Conservation (phyloP, 495 filamentous ascomycete genomes). For the Trichoderma parareesei region DNA sequence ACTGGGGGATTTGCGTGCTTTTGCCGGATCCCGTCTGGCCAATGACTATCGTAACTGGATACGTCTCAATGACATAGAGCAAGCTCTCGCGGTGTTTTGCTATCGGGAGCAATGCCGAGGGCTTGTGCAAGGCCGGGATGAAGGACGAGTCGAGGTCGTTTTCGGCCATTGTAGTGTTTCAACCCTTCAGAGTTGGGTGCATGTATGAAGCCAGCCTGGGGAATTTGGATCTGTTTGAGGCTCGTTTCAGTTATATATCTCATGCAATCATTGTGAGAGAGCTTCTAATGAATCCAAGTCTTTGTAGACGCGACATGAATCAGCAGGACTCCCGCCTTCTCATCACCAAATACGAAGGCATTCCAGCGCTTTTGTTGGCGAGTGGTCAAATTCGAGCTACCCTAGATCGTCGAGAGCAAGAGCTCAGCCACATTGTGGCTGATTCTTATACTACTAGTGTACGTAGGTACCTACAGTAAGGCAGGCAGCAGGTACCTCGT, state of each 20-base stretch:
- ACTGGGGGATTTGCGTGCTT: constrained; percentile 84
- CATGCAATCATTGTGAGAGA: not conserved
- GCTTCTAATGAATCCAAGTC: not conserved
- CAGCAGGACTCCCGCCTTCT: not conserved
- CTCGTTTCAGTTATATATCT: not conserved
- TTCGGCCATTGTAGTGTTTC: constrained; percentile 35
- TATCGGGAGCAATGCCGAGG: constrained; percentile 68
- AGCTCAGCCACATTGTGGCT: not conserved
- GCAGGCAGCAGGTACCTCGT: too few species aligned
- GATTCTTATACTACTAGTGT: too few species aligned
- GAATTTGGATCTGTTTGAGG: not conserved
- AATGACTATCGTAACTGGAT: constrained; percentile 74
- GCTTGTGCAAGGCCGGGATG: constrained; percentile 71
- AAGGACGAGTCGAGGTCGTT: constrained; percentile 56
- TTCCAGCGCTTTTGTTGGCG: not conserved
- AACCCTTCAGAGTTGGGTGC: not conserved
- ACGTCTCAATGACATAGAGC: constrained; percentile 69
- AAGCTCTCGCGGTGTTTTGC: constrained; percentile 63
- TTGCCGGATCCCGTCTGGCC: constrained; percentile 90
- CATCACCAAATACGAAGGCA: not conserved
- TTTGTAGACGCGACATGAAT: not conserved
- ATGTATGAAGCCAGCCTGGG: not conserved
- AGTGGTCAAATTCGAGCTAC: not conserved
- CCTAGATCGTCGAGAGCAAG: not conserved
- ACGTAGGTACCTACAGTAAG: too few species aligned